Conservation (phyloP, 1,139 yeast species). For the Pichia sp. region DNA sequence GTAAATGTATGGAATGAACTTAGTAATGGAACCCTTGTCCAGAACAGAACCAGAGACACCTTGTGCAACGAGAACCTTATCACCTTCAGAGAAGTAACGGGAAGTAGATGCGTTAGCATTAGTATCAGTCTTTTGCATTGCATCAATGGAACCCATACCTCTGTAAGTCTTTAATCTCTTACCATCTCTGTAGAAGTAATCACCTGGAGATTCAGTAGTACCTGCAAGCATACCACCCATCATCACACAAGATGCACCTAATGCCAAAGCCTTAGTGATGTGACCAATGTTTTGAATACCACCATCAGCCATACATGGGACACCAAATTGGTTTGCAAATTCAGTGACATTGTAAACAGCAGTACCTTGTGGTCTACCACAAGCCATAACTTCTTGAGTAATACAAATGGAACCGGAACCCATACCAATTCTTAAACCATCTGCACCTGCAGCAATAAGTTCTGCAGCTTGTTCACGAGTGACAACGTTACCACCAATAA, state of each 20-base stretch:
- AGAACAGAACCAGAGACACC: constrained; percentile 98
- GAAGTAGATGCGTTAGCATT: constrained; percentile 97
- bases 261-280: constrained; percentile 91
- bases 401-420: constrained; percentile 99
- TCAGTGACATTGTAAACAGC: constrained; percentile 86
- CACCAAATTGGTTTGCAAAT: constrained; percentile 84
- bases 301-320: constrained; percentile 98
- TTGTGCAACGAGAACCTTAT: constrained; percentile 94
- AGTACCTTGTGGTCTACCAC: constrained; percentile 99
- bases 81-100: constrained; percentile 95
- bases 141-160: constrained; percentile 99
- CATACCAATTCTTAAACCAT: constrained; percentile 98
- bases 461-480: constrained; percentile 99
- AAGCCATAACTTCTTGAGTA: constrained; percentile 99
- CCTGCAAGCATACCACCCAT: constrained; percentile 99
- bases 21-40: constrained; percentile 92
- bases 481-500: constrained; percentile 97
- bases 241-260: constrained; percentile 98
- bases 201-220: constrained; percentile 98
- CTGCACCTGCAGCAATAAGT: constrained; percentile 94
- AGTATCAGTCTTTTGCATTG: constrained; percentile 88
- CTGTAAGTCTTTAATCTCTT: constrained; percentile 95
- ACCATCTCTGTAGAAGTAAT: constrained; percentile 95
- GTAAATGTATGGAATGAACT: constrained; percentile 89
- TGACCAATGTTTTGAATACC: constrained; percentile 99